Evolutionary conservation across 2,329 filamentous ascomycete species (phyloP), one percentile per base, ranked within the genome.

Genomic region (Venturia nashicola): DNA sequence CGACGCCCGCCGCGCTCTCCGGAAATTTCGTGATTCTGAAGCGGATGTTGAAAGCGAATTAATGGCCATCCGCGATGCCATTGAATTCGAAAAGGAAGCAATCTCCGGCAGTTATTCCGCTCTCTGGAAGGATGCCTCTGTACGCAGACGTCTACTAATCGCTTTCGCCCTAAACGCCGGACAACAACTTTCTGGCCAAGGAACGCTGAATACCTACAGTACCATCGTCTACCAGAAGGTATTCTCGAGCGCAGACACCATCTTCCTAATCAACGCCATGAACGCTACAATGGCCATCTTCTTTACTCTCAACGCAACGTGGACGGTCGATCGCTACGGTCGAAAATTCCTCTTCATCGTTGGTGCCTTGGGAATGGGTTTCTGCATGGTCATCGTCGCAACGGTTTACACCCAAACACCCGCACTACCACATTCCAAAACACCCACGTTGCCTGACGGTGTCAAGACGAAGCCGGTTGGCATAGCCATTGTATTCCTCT

Each of bases 161-260:
- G 86, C 86, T 32, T 81, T 87, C 67, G 74, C 88, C 60, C 75
- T 90, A 73, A 90, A 90, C 71, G 80, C 86, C 57, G 86, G 86
- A 57, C 87, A 89, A 73, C 87, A 90, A 72, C 79, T 90, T 48
- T 87, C 86, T 5, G 87, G 87, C 23, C 87, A 90, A 73, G 87
- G 87, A 67, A 86, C 86, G 1, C 79, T 90, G 67, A 90, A 89
- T 79, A 82, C 82, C 3, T 90, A 90, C 78, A 86, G 83, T 23
- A 87, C 86, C n/a, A 82, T 83, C 68, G 87, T 90, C 70, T 90
- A 90, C 77, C 83, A 87, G 75, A 86, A 87, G 71, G 82, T 89
- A 32, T 90, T 86, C 78, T 79, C 76, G 32, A 79, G 74, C 63
- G 76, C 74, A 63, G 76, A 81, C 61, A 84, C 80, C 27, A 88